Conservation (phyloP, 129 eudicot species). For the Saussurea involucrata region DNA sequence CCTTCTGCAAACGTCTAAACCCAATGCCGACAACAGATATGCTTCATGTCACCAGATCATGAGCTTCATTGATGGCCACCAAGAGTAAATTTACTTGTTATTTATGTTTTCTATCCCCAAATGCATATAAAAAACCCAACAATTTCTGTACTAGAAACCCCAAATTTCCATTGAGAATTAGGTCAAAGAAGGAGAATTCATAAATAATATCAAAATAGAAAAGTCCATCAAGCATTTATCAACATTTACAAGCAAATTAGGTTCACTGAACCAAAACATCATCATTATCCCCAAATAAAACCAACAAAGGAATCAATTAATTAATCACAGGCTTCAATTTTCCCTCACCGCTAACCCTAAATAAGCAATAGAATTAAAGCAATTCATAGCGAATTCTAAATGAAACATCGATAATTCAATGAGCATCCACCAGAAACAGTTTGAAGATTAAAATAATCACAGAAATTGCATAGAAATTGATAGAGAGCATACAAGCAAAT, state of each 20-base stretch:
- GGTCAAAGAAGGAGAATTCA: not conserved
- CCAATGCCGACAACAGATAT: not conserved
- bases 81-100: not conserved
- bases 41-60: not conserved
- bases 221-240: not conserved
- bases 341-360: not conserved
- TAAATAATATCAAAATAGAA: not conserved
- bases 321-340: not conserved
- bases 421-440: not conserved
- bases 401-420: not conserved
- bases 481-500: constrained; percentile 21
- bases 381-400: not conserved
- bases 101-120: constrained; percentile 7
- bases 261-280: not conserved
- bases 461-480: not conserved
- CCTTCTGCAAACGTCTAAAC: not conserved
- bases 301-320: not conserved
- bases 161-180: constrained; percentile 7
- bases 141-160: not conserved
- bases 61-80: not conserved
- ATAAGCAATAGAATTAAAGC: not conserved
- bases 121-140: not conserved
- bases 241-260: not conserved
- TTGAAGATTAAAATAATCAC: not conserved
- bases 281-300: constrained; percentile 1